Evolutionary conservation across 768 basidiomycete genomes (phyloP).

Genomic region (Suillus ampliporus): DNA sequence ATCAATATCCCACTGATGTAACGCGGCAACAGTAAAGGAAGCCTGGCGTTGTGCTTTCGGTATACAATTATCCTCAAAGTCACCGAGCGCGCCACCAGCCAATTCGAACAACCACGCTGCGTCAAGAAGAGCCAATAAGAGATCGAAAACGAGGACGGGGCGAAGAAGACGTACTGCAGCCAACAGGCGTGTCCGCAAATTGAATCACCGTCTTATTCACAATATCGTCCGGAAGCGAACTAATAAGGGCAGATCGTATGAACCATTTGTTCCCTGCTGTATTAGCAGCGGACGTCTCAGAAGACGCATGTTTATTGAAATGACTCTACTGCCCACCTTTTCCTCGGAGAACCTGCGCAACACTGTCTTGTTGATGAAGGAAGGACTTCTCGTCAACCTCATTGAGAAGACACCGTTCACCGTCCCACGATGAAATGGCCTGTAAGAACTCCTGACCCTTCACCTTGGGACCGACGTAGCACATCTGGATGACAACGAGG

Average conservation of each 20-base stretch:
- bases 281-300: neutral
- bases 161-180: conserved; percentile 73
- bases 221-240: conserved; percentile 84
- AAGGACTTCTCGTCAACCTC: conserved; percentile 93
- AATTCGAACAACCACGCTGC: conserved; percentile 93
- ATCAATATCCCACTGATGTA: conserved; percentile 93
- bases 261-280: conserved; percentile 87
- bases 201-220: conserved; percentile 82
- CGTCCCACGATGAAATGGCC: conserved; percentile 88
- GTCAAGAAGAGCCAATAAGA: neutral
- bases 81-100: conserved; percentile 78
- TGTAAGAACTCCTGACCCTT: conserved; percentile 80
- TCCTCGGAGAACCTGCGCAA: conserved; percentile 87
- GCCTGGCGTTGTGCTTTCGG: conserved; percentile 83
- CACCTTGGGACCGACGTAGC: conserved; percentile 79
- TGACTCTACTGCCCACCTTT: conserved; percentile 56
- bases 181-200: conserved; percentile 85
- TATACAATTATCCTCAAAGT: conserved; percentile 75
- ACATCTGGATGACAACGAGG: conserved; percentile 90
- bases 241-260: conserved; percentile 85
- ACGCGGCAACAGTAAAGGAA: conserved; percentile 82
- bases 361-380: conserved; percentile 88
- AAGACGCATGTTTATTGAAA: neutral
- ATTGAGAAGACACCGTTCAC: conserved; percentile 83
- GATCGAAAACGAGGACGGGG: conserved; percentile 1